Evolutionary conservation across 306 rosid genomes (phyloP).

Genomic region (Chamaecrista fasciculata): DNA sequence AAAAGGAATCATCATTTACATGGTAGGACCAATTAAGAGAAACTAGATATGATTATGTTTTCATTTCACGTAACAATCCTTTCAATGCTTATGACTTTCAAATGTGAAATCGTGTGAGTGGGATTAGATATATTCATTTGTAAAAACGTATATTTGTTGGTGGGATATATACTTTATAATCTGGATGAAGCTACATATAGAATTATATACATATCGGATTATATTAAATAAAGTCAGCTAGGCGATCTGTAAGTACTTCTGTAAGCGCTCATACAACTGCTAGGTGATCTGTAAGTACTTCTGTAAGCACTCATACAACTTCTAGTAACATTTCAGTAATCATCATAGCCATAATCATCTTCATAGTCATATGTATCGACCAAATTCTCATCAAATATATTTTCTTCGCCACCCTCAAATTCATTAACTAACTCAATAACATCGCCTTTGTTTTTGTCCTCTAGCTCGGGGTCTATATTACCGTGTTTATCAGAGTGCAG

Average conservation of each 20-base stretch:
- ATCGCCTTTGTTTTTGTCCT: slow-evolving; percentile 19
- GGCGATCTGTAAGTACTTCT: too few relatives aligned
- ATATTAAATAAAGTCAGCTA: too few relatives aligned
- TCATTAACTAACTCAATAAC: slow-evolving; percentile 12
- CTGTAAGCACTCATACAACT: too few relatives aligned
- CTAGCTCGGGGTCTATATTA: slow-evolving; percentile 12
- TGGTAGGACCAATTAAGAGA: slow-evolving; percentile 27
- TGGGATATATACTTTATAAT: too few relatives aligned
- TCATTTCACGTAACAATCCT: background rate
- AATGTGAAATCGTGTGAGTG: background rate
- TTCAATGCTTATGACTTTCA: slow-evolving; percentile 6
- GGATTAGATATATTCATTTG: too few relatives aligned
- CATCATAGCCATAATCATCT: slow-evolving; percentile 24
- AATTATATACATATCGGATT: too few relatives aligned
- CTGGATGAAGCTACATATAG: too few relatives aligned
- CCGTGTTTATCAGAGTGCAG: slow-evolving; percentile 15
- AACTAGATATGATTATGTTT: slow-evolving; percentile 33
- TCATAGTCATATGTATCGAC: slow-evolving; percentile 19
- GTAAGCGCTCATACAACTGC: too few relatives aligned
- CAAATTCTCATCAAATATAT: slow-evolving; percentile 25
- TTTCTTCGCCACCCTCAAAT: slow-evolving; percentile 6
- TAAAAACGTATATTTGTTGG: too few relatives aligned
- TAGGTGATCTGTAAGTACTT: too few relatives aligned
- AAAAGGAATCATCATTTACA: background rate
- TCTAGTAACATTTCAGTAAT: background rate